Conservation (phyloP, 2,329 filamentous ascomycete genomes). For the Cryphonectria parasitica region DNA sequence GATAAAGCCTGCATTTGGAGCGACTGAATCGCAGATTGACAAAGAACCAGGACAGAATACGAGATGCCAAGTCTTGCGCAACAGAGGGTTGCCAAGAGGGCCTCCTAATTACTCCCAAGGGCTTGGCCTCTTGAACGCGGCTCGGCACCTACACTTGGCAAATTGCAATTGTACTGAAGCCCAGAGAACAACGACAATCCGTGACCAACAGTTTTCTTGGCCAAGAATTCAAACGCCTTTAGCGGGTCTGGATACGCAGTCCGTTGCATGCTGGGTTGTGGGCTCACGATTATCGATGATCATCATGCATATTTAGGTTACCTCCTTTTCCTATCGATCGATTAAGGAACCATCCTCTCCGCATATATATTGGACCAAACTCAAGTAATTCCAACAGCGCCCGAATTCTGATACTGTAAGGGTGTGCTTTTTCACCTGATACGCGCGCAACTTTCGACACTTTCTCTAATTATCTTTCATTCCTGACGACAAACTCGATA, state of each 20-base stretch:
- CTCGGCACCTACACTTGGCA: conserved; percentile 14
- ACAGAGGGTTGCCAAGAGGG: not conserved
- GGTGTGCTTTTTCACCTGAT: not conserved
- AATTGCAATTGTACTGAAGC: not conserved
- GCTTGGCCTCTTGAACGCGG: conserved; percentile 13
- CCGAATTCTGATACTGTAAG: not conserved
- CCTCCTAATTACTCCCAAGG: conserved; percentile 3
- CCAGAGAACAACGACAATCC: not conserved
- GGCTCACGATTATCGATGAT: not conserved
- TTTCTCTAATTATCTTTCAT: conserved; percentile 7
- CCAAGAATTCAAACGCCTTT: not conserved
- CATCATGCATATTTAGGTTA: conserved; percentile 6
- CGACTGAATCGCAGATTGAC: not conserved
- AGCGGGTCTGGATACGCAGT: not conserved
- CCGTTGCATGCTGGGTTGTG: conserved; percentile 9
- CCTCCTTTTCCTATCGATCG: not conserved
- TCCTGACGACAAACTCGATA: not conserved
- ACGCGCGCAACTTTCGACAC: not conserved
- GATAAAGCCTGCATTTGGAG: not conserved
- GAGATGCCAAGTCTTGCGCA: conserved; percentile 8
- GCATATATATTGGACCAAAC: not conserved
- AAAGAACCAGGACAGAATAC: not conserved
- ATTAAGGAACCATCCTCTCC: not conserved
- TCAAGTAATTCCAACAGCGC: not conserved
- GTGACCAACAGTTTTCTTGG: conserved; percentile 13